A percentile compares a stretch with the other conserved stretches of the same genome.
Conservation (phyloP, 306 rosid species). For the Quercus cerris region DNA sequence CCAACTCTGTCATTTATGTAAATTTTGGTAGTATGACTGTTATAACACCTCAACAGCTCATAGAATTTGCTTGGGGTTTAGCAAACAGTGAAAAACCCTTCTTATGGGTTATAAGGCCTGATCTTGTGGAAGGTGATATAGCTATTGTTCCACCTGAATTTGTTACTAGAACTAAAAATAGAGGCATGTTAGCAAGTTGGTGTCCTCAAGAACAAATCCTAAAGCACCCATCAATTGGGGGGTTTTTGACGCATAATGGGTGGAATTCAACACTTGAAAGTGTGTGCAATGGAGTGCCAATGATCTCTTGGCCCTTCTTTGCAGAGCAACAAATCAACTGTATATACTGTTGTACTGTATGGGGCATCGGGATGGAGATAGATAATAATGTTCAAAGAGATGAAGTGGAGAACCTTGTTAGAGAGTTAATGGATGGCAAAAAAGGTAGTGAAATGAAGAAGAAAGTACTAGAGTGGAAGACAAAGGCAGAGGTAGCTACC, state of each 20-base stretch:
- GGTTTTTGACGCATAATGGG: no score
- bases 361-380: constrained; percentile 20
- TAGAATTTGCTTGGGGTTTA: constrained; percentile 30
- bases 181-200: no score
- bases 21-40: constrained; percentile 21
- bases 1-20: constrained; percentile 6
- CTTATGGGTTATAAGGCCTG: constrained; percentile 30
- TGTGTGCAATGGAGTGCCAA: no score
- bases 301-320: not conserved
- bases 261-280: no score
- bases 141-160: constrained; percentile 4
- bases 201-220: no score
- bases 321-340: constrained; percentile 18
- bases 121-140: constrained; percentile 4
- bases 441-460: constrained; percentile 9
- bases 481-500: not conserved
- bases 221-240: no score
- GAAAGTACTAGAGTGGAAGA: constrained; percentile 14
- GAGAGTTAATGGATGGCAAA: constrained; percentile 10
- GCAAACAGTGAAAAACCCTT: constrained; percentile 20
- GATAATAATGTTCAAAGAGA: constrained; percentile 12
- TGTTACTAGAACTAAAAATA: no score
- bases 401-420: constrained; percentile 6
- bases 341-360: constrained; percentile 14
- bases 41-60: not conserved